These are phyloP conservation scores for Xylariaceae sp. DNA, from an alignment of 2,329 filamentous ascomycete genomes.

Conservation along the genomic window DNA sequence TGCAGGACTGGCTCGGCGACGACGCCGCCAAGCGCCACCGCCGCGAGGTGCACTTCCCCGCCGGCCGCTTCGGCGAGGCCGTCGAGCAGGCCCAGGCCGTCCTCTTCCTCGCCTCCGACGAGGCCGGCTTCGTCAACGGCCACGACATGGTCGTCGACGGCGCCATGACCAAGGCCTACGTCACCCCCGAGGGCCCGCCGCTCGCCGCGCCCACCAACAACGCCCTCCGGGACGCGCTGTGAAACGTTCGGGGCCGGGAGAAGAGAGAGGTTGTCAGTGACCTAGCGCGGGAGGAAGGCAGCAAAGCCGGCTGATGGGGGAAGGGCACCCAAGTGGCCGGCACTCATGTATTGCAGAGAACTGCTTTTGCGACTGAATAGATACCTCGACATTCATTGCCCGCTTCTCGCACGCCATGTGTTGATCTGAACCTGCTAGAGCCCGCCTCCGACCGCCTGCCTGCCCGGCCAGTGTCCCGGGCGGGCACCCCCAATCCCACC, in stretches of 20 bases:
- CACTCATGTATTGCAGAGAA: too few species aligned
- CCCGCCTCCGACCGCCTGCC: too few species aligned
- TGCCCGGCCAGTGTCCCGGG: too few species aligned
- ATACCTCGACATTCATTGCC: too few species aligned
- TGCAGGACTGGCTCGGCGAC: conserved; percentile 91
- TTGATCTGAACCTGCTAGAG: too few species aligned
- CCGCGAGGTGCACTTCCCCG: conserved; percentile 84
- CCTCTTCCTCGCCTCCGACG: conserved; percentile 78
- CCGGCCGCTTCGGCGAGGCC: conserved; percentile 85
- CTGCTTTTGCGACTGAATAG: too few species aligned
- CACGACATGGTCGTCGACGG: conserved; percentile 93
- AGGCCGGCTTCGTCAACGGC: conserved; percentile 84
- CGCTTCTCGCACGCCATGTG: too few species aligned
- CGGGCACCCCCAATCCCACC: too few species aligned
- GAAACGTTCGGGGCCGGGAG: too few species aligned
- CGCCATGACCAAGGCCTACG: conserved; percentile 90
- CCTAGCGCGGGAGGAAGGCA: too few species aligned
- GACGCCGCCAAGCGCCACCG: conserved; percentile 73
- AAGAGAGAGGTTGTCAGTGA: conserved; percentile 8
- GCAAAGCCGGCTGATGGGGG: too few species aligned
- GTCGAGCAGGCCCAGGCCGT: conserved; percentile 88
- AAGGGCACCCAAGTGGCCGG: too few species aligned
- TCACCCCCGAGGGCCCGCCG: conserved; percentile 56
- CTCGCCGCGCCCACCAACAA: conserved; percentile 51
- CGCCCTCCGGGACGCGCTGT: conserved; percentile 42